Evolutionary conservation across 2,329 filamentous ascomycete genomes (phyloP).

Genomic region (Myriosclerotinia curreyana): DNA sequence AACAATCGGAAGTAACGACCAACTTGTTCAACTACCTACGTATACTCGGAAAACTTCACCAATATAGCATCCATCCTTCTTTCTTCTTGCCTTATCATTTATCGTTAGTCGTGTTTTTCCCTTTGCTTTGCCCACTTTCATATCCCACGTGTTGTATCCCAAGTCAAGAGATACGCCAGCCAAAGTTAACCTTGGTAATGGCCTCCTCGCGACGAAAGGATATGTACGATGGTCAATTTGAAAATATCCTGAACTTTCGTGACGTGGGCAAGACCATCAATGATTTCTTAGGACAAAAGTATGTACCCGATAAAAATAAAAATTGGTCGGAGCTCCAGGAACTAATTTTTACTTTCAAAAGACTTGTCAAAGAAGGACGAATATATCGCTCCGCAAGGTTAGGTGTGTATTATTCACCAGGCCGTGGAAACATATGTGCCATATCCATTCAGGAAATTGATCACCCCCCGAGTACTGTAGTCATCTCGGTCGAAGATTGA

Average conservation of each 20-base stretch:
- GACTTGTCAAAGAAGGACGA: constrained; percentile 57
- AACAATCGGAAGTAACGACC: constrained; percentile 5
- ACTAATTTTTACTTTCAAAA: constrained; percentile 34
- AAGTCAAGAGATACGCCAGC: neutral
- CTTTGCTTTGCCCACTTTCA: neutral
- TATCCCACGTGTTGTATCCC: neutral
- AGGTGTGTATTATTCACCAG: constrained; percentile 41
- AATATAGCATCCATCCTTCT: no score
- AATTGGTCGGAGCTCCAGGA: neutral
- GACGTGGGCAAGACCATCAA: constrained; percentile 72
- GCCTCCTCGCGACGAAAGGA: neutral
- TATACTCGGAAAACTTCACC: no score
- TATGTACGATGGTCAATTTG: constrained; percentile 40
- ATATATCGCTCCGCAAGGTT: constrained; percentile 67
- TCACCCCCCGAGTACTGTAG: neutral
- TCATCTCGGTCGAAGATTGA: neutral
- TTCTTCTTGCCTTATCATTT: neutral
- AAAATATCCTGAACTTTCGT: constrained; percentile 70
- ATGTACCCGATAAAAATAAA: constrained; percentile 35
- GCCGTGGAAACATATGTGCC: neutral
- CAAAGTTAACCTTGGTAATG: neutral
- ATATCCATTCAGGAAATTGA: neutral
- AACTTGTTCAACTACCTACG: neutral
- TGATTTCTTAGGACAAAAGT: constrained; percentile 53
- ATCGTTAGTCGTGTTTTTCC: no score